Conservation (phyloP, 1,139 yeast species). For the Yarrowia galli region DNA sequence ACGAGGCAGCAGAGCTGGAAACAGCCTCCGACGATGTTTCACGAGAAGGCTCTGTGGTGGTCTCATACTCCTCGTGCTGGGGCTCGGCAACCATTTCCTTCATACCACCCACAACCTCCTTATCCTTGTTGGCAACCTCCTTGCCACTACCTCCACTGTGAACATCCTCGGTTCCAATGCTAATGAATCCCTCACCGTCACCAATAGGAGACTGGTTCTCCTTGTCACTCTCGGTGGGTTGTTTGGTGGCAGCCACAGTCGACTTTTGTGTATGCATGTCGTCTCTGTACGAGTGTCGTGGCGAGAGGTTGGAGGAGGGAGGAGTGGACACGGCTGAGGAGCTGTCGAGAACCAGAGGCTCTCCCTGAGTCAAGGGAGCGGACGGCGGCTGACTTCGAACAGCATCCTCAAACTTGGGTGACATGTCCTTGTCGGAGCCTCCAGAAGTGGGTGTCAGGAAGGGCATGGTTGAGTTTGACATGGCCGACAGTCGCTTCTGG, state of each 20-base stretch:
- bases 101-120: neutral
- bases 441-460: conserved; percentile 18
- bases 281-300: neutral
- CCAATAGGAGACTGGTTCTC: conserved; percentile 18
- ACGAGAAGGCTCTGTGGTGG: neutral
- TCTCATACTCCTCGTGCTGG: conserved; percentile 14
- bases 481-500: conserved; percentile 14
- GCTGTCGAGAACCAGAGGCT: neutral
- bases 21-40: neutral
- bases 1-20: neutral
- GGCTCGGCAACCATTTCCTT: neutral
- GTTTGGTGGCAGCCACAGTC: neutral
- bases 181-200: conserved; percentile 13
- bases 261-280: conserved; percentile 27
- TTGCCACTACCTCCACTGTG: no score
- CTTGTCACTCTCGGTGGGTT: conserved; percentile 34
- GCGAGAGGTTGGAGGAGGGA: neutral
- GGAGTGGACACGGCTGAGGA: neutral
- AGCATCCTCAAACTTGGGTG: conserved; percentile 23
- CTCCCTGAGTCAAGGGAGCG: neutral
- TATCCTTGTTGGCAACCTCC: neutral
- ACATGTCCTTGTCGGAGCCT: conserved; percentile 20
- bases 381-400: neutral
- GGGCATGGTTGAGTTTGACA: conserved; percentile 27
- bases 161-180: neutral